phyloP scores from a whole-genome alignment of 805 yeast genomes.

The Pichia nakasei region DNA sequence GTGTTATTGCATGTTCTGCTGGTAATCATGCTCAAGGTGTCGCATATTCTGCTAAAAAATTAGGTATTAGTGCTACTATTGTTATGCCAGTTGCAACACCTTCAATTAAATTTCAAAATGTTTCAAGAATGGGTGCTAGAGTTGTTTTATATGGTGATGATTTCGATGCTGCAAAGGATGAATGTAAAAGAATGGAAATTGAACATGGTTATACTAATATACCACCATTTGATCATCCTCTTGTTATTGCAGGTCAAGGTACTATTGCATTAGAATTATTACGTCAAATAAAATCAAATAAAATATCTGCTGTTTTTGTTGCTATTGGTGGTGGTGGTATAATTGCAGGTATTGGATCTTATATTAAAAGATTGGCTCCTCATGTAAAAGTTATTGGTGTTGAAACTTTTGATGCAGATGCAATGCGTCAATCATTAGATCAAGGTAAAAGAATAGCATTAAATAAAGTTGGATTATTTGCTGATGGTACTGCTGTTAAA shows the following conservation, averaged over 20 bases:
- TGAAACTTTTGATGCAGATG: slow-evolving; percentile 93
- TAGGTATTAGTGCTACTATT: slow-evolving; percentile 88
- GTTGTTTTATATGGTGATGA: slow-evolving; percentile 92
- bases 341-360: slow-evolving; percentile 83
- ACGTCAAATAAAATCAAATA: slow-evolving; percentile 72
- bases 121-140: slow-evolving; percentile 84
- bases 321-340: slow-evolving; percentile 98
- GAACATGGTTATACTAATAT: slow-evolving; percentile 75
- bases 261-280: slow-evolving; percentile 90
- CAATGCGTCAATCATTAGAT: slow-evolving; percentile 66
- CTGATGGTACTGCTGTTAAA: slow-evolving; percentile 97
- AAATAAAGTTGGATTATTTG: slow-evolving; percentile 84
- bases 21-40: slow-evolving; percentile 99
- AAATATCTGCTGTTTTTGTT: slow-evolving; percentile 78
- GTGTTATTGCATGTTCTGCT: slow-evolving; percentile 97
- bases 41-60: slow-evolving; percentile 78
- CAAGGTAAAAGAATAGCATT: slow-evolving; percentile 47
- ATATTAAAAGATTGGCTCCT: slow-evolving; percentile 93
- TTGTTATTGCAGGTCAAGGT: slow-evolving; percentile 98
- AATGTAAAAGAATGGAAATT: slow-evolving; percentile 64
- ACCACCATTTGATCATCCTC: slow-evolving; percentile 99
- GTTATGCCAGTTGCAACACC: slow-evolving; percentile 99
- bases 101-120: slow-evolving; percentile 86
- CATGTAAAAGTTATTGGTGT: slow-evolving; percentile 93
- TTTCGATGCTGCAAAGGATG: slow-evolving; percentile 90